Percentiles rank a stretch among this genome's conserved stretches.
Evolutionary conservation across 371 early-diverging fungal genomes (phyloP).

Genomic region (Syncephalastrum monosporum): DNA sequence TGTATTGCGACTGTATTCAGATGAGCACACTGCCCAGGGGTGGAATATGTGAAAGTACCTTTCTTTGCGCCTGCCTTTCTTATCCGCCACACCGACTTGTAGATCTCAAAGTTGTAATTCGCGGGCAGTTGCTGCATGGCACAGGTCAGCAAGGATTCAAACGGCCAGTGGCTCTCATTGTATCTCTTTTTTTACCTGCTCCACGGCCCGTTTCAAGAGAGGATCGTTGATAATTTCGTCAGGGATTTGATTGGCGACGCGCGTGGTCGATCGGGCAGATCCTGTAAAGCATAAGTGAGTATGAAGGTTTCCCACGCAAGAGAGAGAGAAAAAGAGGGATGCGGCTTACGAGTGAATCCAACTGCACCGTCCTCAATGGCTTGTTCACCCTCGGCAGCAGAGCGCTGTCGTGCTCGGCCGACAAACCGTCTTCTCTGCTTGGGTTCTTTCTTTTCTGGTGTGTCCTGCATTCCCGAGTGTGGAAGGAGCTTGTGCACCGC

Average conservation of each 20-base stretch:
- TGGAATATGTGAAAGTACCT: conserved; percentile 39
- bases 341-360: conserved; percentile 41
- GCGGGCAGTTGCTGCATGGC: conserved; percentile 66
- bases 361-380: conserved; percentile 62
- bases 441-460: no score
- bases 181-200: conserved; percentile 43
- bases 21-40: background rate
- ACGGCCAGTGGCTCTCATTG: no score
- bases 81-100: conserved; percentile 96
- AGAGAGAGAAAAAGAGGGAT: background rate
- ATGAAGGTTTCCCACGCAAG: conserved; percentile 10
- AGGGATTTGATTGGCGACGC: conserved; percentile 81
- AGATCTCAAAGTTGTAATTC: conserved; percentile 99
- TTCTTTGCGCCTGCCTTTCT: conserved; percentile 74
- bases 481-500: no score
- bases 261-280: conserved; percentile 24
- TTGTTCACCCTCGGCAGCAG: background rate
- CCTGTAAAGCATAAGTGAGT: conserved; percentile 9
- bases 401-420: no score
- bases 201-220: conserved; percentile 78
- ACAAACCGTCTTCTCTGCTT: no score
- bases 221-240: conserved; percentile 81
- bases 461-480: no score
- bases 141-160: background rate
- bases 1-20: conserved; percentile 88